A percentile compares a stretch with the other conserved stretches of the same genome.
Evolutionary conservation across 768 basidiomycete genomes (phyloP).

Genomic region (Neoboletus magnificus): DNA sequence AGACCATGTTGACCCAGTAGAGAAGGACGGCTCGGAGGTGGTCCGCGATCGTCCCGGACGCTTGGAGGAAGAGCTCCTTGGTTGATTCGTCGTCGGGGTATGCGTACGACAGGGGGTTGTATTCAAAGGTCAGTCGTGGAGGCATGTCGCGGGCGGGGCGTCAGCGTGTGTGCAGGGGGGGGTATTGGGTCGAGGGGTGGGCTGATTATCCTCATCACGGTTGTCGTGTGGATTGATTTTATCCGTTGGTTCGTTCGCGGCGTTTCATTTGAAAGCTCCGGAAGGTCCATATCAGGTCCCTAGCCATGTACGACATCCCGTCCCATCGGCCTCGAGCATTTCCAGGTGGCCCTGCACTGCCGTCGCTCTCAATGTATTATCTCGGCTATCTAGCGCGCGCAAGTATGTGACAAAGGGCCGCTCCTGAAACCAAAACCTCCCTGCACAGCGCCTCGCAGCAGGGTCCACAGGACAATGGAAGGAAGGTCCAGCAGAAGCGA

Average conservation of each 20-base stretch:
- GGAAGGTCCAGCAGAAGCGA: background rate
- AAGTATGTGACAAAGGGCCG: background rate
- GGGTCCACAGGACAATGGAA: too few species aligned
- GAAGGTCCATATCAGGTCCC: background rate
- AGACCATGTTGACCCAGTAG: conserved; percentile 27
- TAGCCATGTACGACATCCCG: background rate
- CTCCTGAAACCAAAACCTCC: background rate
- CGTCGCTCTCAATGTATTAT: background rate
- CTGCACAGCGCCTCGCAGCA: background rate
- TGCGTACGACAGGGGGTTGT: conserved; percentile 18
- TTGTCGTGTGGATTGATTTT: conserved; percentile 11
- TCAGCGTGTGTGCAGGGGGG: background rate
- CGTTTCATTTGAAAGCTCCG: conserved; percentile 9
- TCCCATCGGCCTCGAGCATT: background rate
- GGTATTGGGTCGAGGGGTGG: background rate
- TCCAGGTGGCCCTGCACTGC: background rate
- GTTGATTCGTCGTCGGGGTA: conserved; percentile 26
- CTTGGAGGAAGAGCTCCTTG: conserved; percentile 26
- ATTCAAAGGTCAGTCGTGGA: conserved; percentile 14
- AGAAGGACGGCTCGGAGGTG: conserved; percentile 14
- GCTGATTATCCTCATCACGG: background rate
- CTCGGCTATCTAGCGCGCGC: too few species aligned
- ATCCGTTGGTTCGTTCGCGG: conserved; percentile 10
- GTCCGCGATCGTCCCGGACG: conserved; percentile 3
- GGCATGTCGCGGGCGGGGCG: conserved; percentile 5